Evolutionary conservation across 2,329 filamentous ascomycete species (phyloP).

Genomic region (Tolypocladium ophioglossoides): DNA sequence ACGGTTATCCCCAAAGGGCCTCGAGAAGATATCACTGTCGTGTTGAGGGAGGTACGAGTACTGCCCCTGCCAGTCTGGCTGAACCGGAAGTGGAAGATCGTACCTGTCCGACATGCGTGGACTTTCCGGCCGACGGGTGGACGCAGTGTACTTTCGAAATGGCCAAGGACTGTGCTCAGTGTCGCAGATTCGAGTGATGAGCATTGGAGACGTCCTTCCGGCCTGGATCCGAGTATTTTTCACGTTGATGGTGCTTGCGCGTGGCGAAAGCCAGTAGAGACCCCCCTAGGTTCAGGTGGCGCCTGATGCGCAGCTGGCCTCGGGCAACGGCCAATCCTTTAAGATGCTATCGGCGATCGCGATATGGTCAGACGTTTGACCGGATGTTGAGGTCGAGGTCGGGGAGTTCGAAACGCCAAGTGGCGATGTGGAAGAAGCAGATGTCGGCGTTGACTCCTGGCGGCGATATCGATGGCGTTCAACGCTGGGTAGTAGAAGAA

Average conservation of each 20-base stretch:
- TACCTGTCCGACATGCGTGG: slow-evolving; percentile 49
- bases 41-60: slow-evolving; percentile 38
- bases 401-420: background rate
- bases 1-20: slow-evolving; percentile 27
- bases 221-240: background rate
- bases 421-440: background rate
- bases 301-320: background rate
- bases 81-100: slow-evolving; percentile 39
- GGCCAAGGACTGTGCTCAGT: slow-evolving; percentile 46
- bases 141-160: slow-evolving; percentile 39
- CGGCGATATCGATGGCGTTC: too few species aligned
- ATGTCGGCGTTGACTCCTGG: background rate
- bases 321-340: background rate
- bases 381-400: too few species aligned
- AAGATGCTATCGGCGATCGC: background rate
- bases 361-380: background rate
- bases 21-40: slow-evolving; percentile 33
- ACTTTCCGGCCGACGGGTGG: slow-evolving; percentile 32
- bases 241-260: background rate
- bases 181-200: slow-evolving; percentile 43
- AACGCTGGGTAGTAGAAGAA: background rate
- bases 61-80: slow-evolving; percentile 46
- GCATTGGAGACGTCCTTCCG: slow-evolving; percentile 33
- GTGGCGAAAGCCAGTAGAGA: background rate
- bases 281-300: background rate